A percentile compares a stretch with the other conserved stretches of the same genome.
Evolutionary conservation across 2,329 filamentous ascomycete species (phyloP).

Genomic region (Cercospora sp.): DNA sequence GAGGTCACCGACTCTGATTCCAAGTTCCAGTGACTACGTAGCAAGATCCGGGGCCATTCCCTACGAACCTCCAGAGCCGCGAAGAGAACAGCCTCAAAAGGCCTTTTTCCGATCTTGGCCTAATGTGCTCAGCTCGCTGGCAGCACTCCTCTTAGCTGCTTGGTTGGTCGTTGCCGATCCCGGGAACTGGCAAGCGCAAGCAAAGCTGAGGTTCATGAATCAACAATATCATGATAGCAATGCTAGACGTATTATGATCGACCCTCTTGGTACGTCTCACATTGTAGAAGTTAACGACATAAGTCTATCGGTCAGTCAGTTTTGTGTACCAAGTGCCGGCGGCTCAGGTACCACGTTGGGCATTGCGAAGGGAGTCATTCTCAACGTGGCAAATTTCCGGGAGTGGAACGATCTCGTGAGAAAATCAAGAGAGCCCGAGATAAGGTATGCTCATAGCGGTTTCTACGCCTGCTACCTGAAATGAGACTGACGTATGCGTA

Average conservation of each 20-base stretch:
- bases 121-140: neutral
- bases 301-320: neutral
- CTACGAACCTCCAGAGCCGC: neutral
- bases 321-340: neutral
- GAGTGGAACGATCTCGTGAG: constrained; percentile 3
- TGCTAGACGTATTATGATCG: neutral
- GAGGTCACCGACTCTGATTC: neutral
- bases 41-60: neutral
- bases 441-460: neutral
- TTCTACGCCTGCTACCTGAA: too few relatives aligned
- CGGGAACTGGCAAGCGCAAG: constrained; percentile 2
- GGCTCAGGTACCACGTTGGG: neutral
- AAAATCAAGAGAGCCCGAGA: constrained; percentile 1
- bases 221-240: neutral
- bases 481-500: neutral
- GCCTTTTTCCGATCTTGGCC: neutral
- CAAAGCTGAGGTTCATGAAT: neutral
- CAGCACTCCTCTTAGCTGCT: neutral
- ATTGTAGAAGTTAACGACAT: neutral
- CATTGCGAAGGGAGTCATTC: neutral
- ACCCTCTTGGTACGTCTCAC: constrained; percentile 2
- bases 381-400: neutral
- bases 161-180: neutral
- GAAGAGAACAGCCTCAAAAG: neutral
- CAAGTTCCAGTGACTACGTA: neutral